Conservation (phyloP, 768 basidiomycete species). For the Sistotremastrum suecicum region DNA sequence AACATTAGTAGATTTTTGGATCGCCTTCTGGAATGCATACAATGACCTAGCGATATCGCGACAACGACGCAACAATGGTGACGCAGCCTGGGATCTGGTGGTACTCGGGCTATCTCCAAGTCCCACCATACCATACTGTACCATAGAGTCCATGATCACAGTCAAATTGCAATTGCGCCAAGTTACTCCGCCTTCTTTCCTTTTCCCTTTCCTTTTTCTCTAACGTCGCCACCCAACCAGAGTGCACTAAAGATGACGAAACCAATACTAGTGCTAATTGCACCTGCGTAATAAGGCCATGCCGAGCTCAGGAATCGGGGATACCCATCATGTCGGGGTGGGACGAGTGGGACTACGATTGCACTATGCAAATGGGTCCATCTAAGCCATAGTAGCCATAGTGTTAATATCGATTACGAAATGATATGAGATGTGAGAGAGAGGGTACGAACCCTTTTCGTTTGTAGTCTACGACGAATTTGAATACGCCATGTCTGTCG, state of each 20-base stretch:
- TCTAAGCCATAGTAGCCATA: constrained; percentile 23
- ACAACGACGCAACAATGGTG: too few relatives aligned
- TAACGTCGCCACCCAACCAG: constrained; percentile 77
- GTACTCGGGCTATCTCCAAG: too few relatives aligned
- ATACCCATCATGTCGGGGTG: constrained; percentile 89
- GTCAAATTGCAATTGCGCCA: not conserved
- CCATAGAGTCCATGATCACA: too few relatives aligned
- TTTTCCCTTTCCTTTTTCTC: constrained; percentile 37
- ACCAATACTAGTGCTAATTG: constrained; percentile 73
- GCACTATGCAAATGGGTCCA: constrained; percentile 61
- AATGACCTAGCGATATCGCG: too few relatives aligned
- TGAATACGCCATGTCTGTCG: constrained; percentile 96
- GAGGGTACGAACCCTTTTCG: constrained; percentile 57
- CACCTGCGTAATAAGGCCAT: constrained; percentile 90
- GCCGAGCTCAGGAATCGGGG: constrained; percentile 91
- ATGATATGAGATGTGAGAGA: not conserved
- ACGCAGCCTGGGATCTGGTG: too few relatives aligned
- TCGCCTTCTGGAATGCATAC: too few relatives aligned
- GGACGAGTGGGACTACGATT: constrained; percentile 76
- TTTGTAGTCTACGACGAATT: constrained; percentile 84
- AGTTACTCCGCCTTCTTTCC: constrained; percentile 19
- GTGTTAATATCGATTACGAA: not conserved
- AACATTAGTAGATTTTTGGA: too few relatives aligned
- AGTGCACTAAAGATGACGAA: constrained; percentile 79
- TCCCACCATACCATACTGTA: too few relatives aligned